Percentiles rank a stretch among this genome's conserved stretches.
Conservation (phyloP, 805 yeast species). For the Diddensiella transvaalensis region DNA sequence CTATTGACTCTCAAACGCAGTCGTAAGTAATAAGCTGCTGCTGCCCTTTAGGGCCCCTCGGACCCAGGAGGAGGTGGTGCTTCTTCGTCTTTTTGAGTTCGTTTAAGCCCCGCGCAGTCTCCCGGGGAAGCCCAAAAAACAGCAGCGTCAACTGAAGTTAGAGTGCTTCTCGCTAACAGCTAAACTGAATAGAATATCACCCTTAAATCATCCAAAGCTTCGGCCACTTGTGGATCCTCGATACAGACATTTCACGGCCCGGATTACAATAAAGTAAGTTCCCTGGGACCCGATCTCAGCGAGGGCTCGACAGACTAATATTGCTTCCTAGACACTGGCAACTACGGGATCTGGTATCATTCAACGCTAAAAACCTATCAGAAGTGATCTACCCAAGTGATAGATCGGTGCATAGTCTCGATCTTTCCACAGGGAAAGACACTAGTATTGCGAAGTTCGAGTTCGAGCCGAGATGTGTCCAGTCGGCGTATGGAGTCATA, state of each 20-base stretch:
- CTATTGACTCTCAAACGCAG: constrained; percentile 4
- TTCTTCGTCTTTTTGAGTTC: not conserved
- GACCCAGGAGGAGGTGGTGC: not conserved
- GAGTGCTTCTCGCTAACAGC: not conserved
- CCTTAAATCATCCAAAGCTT: constrained; percentile 1
- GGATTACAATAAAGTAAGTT: constrained; percentile 29
- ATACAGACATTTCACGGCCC: constrained; percentile 22
- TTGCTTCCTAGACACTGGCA: constrained; percentile 79
- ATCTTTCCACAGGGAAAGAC: constrained; percentile 38
- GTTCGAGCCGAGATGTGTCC: constrained; percentile 69
- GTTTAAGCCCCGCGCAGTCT: not conserved
- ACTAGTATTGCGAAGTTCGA: constrained; percentile 47
- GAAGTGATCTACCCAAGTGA: constrained; percentile 57
- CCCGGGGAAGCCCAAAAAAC: not conserved
- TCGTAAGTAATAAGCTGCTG: not conserved
- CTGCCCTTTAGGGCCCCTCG: not conserved
- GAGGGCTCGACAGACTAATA: too few relatives aligned
- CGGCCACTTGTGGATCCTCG: constrained; percentile 3
- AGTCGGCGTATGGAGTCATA: constrained; percentile 44
- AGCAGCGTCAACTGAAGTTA: not conserved
- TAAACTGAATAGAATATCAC: not conserved
- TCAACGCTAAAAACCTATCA: constrained; percentile 35
- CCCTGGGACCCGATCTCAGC: too few relatives aligned
- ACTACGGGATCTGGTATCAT: constrained; percentile 66
- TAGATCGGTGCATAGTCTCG: constrained; percentile 47